phyloP scores from a whole-genome alignment of 2,329 filamentous ascomycete genomes.

The Diaporthe helianthi region DNA sequence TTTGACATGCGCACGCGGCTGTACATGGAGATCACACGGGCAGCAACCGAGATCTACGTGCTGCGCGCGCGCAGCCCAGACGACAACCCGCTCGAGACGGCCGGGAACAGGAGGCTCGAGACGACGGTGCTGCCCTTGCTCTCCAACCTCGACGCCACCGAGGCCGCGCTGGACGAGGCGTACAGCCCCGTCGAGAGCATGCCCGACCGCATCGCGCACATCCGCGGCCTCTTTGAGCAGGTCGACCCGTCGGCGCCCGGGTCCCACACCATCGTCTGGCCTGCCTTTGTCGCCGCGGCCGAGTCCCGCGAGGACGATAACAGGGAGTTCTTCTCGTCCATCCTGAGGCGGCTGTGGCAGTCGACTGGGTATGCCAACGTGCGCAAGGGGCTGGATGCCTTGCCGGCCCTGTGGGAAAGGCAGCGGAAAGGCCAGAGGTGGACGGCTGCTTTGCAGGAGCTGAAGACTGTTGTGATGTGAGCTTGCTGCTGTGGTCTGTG shows the following conservation, averaged over 20 bases:
- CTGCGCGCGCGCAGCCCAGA: conserved; percentile 18
- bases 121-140: neutral
- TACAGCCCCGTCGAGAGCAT: conserved; percentile 6
- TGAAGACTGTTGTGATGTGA: conserved; percentile 33
- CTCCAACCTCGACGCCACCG: conserved; percentile 4
- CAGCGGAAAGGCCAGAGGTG: conserved; percentile 21
- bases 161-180: neutral
- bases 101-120: neutral
- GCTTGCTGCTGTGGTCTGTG: neutral
- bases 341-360: conserved; percentile 25
- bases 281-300: conserved; percentile 31
- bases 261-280: conserved; percentile 33
- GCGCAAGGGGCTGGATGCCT: neutral
- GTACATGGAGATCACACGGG: conserved; percentile 28
- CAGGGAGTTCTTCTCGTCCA: conserved; percentile 25
- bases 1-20: conserved; percentile 23
- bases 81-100: neutral
- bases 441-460: conserved; percentile 25
- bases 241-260: conserved; percentile 28
- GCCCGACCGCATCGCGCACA: conserved; percentile 11
- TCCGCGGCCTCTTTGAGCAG: conserved; percentile 27
- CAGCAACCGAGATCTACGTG: conserved; percentile 26
- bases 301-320: conserved; percentile 25
- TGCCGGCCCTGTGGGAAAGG: conserved; percentile 30
- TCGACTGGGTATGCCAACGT: conserved; percentile 32